Evolutionary conservation across 495 filamentous ascomycete species (phyloP).

Genomic region (Jackrogersella minutella): DNA sequence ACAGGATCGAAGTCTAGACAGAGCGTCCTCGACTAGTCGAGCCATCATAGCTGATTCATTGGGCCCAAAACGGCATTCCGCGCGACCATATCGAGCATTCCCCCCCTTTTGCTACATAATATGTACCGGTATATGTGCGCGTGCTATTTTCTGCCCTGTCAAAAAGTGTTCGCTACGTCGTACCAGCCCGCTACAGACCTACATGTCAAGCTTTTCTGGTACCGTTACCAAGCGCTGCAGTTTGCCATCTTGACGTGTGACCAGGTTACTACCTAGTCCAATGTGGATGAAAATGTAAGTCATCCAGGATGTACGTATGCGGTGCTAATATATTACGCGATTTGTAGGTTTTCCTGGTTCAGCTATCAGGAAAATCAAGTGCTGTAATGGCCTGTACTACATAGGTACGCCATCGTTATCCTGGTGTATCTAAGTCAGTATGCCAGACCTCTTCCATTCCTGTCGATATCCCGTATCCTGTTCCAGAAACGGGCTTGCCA

Average conservation of each 20-base stretch:
- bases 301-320: slow-evolving; percentile 26
- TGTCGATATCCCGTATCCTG: slow-evolving; percentile 32
- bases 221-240: slow-evolving; percentile 33
- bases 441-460: slow-evolving; percentile 17
- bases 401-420: not conserved
- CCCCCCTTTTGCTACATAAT: not conserved
- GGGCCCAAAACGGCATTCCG: slow-evolving; percentile 31
- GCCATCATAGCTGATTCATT: slow-evolving; percentile 15
- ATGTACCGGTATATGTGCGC: not conserved
- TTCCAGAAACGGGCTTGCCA: slow-evolving; percentile 9
- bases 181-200: slow-evolving; percentile 25
- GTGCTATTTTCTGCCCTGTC: slow-evolving; percentile 2
- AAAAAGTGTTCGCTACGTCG: slow-evolving; percentile 14
- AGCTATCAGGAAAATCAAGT: slow-evolving; percentile 8
- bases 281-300: slow-evolving; percentile 30
- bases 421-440: not conserved
- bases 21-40: not conserved
- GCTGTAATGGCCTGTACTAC: slow-evolving; percentile 11
- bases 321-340: slow-evolving; percentile 25
- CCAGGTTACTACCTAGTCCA: slow-evolving; percentile 22
- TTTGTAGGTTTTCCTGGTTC: slow-evolving; percentile 31
- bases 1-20: slow-evolving; percentile 27
- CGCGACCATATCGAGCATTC: slow-evolving; percentile 13
- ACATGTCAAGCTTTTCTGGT: slow-evolving; percentile 40
- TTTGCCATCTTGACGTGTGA: slow-evolving; percentile 30